phyloP scores from a whole-genome alignment of 352 stramenopile species.

The Globisporangium megalacanthum region DNA sequence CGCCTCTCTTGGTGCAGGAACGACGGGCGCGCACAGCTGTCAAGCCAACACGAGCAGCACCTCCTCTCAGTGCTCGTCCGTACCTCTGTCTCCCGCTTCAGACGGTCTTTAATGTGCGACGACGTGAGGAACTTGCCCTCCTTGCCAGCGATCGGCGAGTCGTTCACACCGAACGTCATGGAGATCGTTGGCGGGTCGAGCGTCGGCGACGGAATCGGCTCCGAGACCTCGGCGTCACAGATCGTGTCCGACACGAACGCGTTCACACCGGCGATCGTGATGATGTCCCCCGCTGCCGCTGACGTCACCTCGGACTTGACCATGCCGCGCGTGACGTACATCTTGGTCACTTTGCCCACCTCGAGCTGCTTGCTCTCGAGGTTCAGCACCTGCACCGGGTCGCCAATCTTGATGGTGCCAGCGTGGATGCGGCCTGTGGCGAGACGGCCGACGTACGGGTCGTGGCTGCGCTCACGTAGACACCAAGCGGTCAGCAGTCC shows the following conservation, averaged over 20 bases:
- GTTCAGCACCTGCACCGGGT: conserved; percentile 89
- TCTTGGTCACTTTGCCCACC: conserved; percentile 78
- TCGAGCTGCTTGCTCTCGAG: conserved; percentile 79
- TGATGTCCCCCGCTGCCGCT: conserved; percentile 93
- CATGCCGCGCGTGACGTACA: conserved; percentile 83
- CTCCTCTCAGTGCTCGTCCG: background rate
- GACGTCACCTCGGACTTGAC: conserved; percentile 81
- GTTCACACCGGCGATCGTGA: conserved; percentile 95
- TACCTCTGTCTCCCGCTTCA: conserved; percentile 92
- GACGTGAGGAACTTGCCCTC: conserved; percentile 98
- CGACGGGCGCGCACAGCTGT: no score
- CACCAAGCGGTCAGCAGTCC: background rate
- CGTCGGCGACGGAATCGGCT: conserved; percentile 91
- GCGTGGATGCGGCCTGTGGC: conserved; percentile 95
- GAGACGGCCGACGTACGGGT: conserved; percentile 97
- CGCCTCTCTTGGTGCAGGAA: no score
- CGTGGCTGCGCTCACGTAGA: conserved; percentile 67
- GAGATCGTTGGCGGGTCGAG: conserved; percentile 96
- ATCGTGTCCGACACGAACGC: conserved; percentile 89
- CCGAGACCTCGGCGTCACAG: conserved; percentile 53
- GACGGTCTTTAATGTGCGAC: conserved; percentile 91
- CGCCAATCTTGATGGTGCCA: conserved; percentile 88
- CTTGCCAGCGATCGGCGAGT: conserved; percentile 93
- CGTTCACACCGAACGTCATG: conserved; percentile 98
- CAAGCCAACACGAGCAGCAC: no score